Conservation (phyloP, 495 filamentous ascomycete genomes). For the Trichoderma reesei region DNA sequence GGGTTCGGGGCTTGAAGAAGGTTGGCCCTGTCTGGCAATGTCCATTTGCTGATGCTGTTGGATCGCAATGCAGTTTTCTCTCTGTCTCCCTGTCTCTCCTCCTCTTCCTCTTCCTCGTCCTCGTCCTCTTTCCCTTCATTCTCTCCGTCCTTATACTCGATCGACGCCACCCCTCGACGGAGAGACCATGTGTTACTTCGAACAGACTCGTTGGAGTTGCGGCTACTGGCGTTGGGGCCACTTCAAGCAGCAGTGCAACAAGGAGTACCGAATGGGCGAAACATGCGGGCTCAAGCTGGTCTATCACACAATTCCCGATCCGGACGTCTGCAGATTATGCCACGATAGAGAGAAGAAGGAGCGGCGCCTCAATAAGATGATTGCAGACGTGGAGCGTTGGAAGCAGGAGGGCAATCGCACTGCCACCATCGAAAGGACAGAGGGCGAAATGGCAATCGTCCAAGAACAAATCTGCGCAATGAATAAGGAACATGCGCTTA, state of each 20-base stretch:
- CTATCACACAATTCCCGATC: constrained; percentile 51
- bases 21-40: background rate
- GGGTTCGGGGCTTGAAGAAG: background rate
- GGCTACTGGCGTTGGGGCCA: constrained; percentile 93
- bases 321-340: constrained; percentile 69
- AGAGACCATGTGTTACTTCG: constrained; percentile 52
- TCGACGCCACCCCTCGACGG: background rate
- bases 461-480: constrained; percentile 54
- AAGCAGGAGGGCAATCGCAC: constrained; percentile 58
- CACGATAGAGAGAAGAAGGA: constrained; percentile 84
- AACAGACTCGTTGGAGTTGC: constrained; percentile 55
- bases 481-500: constrained; percentile 35
- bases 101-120: too few species aligned
- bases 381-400: constrained; percentile 75
- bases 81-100: background rate
- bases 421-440: constrained; percentile 72
- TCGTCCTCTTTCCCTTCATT: background rate
- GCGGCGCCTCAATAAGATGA: constrained; percentile 64
- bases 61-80: background rate
- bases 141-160: background rate
- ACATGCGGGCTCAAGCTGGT: constrained; percentile 95
- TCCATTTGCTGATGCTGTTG: background rate
- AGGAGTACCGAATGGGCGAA: constrained; percentile 95
- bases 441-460: constrained; percentile 51
- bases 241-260: constrained; percentile 89